phyloP scores from a whole-genome alignment of 1,284 basidiomycete species.

The Tilletiopsis washingtonensis region DNA sequence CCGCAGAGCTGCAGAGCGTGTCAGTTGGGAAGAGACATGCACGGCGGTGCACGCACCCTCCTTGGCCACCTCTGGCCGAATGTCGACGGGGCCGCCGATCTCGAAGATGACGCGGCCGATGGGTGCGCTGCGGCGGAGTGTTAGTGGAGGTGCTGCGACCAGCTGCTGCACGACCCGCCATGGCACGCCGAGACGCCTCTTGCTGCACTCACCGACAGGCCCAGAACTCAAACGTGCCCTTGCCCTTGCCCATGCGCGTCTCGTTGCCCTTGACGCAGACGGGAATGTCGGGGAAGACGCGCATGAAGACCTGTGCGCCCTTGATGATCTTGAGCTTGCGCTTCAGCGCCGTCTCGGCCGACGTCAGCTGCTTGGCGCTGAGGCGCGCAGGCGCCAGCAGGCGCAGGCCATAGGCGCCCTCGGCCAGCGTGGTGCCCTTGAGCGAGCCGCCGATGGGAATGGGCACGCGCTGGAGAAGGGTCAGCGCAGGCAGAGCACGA shows the following conservation, averaged over 20 bases:
- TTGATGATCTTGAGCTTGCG: slow-evolving; percentile 85
- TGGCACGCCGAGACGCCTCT: background rate
- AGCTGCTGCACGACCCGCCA: slow-evolving; percentile 46
- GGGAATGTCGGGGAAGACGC: slow-evolving; percentile 92
- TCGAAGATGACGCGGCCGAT: slow-evolving; percentile 92
- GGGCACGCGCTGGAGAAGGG: no score
- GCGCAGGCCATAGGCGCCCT: slow-evolving; percentile 83
- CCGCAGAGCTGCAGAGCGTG: slow-evolving; percentile 60
- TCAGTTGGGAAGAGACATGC: background rate
- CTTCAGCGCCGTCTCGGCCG: slow-evolving; percentile 79
- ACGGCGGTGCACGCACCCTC: slow-evolving; percentile 59
- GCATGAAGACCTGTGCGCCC: slow-evolving; percentile 75
- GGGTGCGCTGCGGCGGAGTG: background rate
- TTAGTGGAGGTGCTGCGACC: slow-evolving; percentile 87
- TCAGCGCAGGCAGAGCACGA: no score
- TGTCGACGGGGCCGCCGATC: slow-evolving; percentile 72
- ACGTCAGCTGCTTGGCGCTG: slow-evolving; percentile 82
- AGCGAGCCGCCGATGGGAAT: slow-evolving; percentile 67
- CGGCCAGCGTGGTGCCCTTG: slow-evolving; percentile 85
- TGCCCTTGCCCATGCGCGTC: slow-evolving; percentile 99
- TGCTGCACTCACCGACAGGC: slow-evolving; percentile 64
- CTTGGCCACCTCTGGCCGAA: slow-evolving; percentile 84
- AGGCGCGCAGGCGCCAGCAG: slow-evolving; percentile 76
- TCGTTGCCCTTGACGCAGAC: slow-evolving; percentile 99
- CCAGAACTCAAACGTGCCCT: slow-evolving; percentile 96